Percentiles rank a stretch among this genome's conserved stretches.
Conservation (phyloP, 441 rosid genomes). For the Corymbia calophylla region DNA sequence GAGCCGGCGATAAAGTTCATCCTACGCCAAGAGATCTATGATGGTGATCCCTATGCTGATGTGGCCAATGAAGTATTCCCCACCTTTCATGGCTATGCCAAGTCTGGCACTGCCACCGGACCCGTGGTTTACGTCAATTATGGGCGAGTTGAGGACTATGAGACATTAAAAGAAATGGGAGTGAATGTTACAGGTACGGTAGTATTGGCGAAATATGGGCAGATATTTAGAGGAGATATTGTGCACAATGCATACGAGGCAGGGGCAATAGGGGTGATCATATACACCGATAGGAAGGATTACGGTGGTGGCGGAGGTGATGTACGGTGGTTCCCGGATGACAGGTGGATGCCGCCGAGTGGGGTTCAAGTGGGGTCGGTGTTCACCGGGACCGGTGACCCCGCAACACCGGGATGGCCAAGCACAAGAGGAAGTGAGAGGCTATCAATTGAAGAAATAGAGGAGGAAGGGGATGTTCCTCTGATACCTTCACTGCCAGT, state of each 20-base stretch:
- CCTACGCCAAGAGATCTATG: slow-evolving; percentile 42
- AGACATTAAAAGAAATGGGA: slow-evolving; percentile 33
- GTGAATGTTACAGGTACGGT: slow-evolving; percentile 41
- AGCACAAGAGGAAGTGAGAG: slow-evolving; percentile 73
- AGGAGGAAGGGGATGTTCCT: slow-evolving; percentile 44
- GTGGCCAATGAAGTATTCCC: slow-evolving; percentile 46
- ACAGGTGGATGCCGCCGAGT: slow-evolving; percentile 76
- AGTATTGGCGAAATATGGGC: slow-evolving; percentile 59
- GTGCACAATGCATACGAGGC: slow-evolving; percentile 52
- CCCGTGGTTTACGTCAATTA: slow-evolving; percentile 65
- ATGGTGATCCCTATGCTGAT: slow-evolving; percentile 48
- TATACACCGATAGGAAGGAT: slow-evolving; percentile 67
- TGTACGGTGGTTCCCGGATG: slow-evolving; percentile 53
- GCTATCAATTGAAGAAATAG: slow-evolving; percentile 58
- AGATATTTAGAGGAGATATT: slow-evolving; percentile 74
- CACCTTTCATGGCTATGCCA: slow-evolving; percentile 72
- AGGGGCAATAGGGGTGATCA: slow-evolving; percentile 36
- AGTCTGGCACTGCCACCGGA: slow-evolving; percentile 55
- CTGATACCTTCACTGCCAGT: slow-evolving; percentile 73
- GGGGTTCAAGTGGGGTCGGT: slow-evolving; percentile 84
- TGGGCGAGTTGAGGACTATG: slow-evolving; percentile 59
- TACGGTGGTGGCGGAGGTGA: slow-evolving; percentile 46
- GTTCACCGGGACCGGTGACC: slow-evolving; percentile 60
- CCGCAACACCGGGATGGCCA: slow-evolving; percentile 88
- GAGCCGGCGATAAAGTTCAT: slow-evolving; percentile 23